These are phyloP conservation scores for Zygoascus biomembranicola DNA, from an alignment of 805 yeast species.

Conservation along the genomic window DNA sequence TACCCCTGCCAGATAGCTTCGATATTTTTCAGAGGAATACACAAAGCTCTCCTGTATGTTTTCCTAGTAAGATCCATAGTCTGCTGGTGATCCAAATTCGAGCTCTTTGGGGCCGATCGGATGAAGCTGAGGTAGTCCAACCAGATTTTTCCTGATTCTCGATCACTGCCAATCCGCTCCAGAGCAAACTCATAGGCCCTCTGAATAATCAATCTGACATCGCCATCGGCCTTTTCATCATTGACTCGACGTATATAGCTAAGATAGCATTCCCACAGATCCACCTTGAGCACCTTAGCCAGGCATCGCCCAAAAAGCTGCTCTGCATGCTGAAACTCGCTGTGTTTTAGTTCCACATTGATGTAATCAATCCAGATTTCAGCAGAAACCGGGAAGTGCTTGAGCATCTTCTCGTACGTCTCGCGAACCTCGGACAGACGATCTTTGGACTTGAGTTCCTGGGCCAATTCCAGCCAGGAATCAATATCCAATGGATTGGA, in stretches of 20 bases:
- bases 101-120: slow-evolving; percentile 47
- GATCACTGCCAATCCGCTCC: slow-evolving; percentile 70
- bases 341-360: slow-evolving; percentile 52
- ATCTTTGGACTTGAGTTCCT: slow-evolving; percentile 42
- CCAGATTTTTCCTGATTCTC: slow-evolving; percentile 67
- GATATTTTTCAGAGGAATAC: slow-evolving; percentile 67
- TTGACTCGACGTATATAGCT: slow-evolving; percentile 62
- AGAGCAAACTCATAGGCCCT: slow-evolving; percentile 82
- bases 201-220: slow-evolving; percentile 61
- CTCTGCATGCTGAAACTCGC: slow-evolving; percentile 61
- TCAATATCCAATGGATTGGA: slow-evolving; percentile 44
- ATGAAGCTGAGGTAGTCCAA: slow-evolving; percentile 72
- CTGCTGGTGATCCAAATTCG: slow-evolving; percentile 57
- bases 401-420: slow-evolving; percentile 52
- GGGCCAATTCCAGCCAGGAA: slow-evolving; percentile 50
- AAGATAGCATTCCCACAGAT: slow-evolving; percentile 70
- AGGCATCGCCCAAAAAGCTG: slow-evolving; percentile 57
- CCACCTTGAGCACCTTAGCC: slow-evolving; percentile 52
- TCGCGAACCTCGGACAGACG: slow-evolving; percentile 51
- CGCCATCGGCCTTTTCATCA: slow-evolving; percentile 53
- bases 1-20: slow-evolving; percentile 78
- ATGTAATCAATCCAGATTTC: slow-evolving; percentile 70
- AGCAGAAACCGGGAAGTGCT: slow-evolving; percentile 59
- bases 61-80: slow-evolving; percentile 69
- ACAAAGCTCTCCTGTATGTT: slow-evolving; percentile 57